Evolutionary conservation across 768 basidiomycete genomes (phyloP).

Genomic region (Coprinopsis sp.): DNA sequence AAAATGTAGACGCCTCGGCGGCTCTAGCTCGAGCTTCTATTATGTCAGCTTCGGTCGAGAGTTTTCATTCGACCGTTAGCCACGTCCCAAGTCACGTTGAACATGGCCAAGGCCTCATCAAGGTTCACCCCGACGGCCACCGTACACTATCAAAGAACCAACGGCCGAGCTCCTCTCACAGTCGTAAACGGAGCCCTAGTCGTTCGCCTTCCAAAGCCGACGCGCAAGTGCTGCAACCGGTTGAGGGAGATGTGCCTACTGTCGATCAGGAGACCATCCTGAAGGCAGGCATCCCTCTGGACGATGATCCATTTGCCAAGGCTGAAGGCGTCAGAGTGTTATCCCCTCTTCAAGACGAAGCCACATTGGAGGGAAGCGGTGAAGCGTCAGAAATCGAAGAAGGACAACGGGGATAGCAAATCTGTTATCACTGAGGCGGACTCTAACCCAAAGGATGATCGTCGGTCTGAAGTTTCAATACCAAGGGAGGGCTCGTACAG

Average conservation of each 20-base stretch:
- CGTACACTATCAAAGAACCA: constrained; percentile 13
- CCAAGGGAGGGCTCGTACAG: neutral
- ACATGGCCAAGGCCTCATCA: constrained; percentile 7
- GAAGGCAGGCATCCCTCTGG: constrained; percentile 24
- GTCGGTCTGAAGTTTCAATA: neutral
- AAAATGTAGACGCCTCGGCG: constrained; percentile 11
- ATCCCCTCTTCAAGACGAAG: constrained; percentile 4
- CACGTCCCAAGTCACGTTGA: neutral
- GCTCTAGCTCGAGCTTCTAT: constrained; percentile 10
- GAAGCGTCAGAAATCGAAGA: constrained; percentile 7
- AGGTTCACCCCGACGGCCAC: constrained; percentile 12
- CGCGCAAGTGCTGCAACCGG: neutral
- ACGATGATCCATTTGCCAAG: constrained; percentile 56
- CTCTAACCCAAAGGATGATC: neutral
- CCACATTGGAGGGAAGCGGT: no score
- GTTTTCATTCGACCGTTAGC: constrained; percentile 2
- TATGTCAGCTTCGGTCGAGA: constrained; percentile 8
- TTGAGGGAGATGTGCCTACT: constrained; percentile 10
- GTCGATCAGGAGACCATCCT: constrained; percentile 22
- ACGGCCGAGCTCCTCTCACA: constrained; percentile 1
- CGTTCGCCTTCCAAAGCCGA: constrained; percentile 2
- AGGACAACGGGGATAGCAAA: constrained; percentile 5
- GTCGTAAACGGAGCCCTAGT: neutral
- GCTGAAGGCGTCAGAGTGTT: constrained; percentile 46
- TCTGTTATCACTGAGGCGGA: neutral